phyloP scores from a whole-genome alignment of 768 basidiomycete species.

The Paxillus ammoniavirescens region DNA sequence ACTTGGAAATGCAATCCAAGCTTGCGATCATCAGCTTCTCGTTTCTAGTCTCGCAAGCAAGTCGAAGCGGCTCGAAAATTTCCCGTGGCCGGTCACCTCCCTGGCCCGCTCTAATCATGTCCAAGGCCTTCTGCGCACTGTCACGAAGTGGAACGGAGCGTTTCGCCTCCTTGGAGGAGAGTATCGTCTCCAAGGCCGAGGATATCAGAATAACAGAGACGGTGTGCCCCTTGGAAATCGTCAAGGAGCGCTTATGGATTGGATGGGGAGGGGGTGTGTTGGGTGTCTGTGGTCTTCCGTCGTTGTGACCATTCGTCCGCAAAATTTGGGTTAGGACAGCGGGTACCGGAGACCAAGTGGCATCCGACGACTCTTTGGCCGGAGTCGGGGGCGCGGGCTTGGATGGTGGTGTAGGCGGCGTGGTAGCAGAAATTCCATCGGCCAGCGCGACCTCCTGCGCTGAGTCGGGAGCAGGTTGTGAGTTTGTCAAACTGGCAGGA shows the following conservation, averaged over 20 bases:
- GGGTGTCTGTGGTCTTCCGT: conserved; percentile 17
- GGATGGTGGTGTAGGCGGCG: conserved; percentile 8
- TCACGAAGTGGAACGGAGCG: conserved; percentile 80
- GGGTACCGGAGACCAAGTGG: conserved; percentile 6
- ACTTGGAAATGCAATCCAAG: conserved; percentile 95
- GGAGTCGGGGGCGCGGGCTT: conserved; percentile 2
- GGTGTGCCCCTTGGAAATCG: conserved; percentile 64
- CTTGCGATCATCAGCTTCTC: conserved; percentile 97
- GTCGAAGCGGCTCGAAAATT: conserved; percentile 92
- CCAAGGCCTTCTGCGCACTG: conserved; percentile 76
- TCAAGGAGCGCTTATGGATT: conserved; percentile 56
- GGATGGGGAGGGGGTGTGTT: conserved; percentile 15
- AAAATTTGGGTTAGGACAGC: conserved; percentile 2
- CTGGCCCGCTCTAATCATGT: conserved; percentile 73
- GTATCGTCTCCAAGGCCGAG: conserved; percentile 83
- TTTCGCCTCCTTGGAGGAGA: conserved; percentile 85
- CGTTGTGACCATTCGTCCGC: conserved; percentile 15
- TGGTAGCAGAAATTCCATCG: not conserved
- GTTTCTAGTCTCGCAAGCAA: conserved; percentile 93
- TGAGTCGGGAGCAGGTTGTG: conserved; percentile 3
- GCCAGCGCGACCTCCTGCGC: conserved; percentile 1
- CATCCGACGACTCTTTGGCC: conserved; percentile 4
- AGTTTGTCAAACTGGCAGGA: not conserved
- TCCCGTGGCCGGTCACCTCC: conserved; percentile 78
- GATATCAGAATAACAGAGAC: conserved; percentile 81